Evolutionary conservation across 352 stramenopile genomes (phyloP).

Genomic region (Phytophthora colocasiae): DNA sequence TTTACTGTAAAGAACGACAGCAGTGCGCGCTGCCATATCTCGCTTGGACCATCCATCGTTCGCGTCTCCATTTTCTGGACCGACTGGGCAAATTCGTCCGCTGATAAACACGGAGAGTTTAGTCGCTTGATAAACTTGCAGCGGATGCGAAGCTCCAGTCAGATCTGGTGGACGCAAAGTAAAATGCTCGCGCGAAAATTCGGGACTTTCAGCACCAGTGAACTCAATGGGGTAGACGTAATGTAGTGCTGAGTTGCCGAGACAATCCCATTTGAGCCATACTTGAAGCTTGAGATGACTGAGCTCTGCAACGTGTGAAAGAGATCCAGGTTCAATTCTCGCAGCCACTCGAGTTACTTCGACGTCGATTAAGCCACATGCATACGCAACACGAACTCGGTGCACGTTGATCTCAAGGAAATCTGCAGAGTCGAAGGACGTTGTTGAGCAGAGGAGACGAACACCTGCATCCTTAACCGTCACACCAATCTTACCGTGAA

Average conservation of each 20-base stretch:
- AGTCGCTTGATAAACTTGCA: conserved; percentile 42
- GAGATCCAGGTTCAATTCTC: conserved; percentile 74
- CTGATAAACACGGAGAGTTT: conserved; percentile 53
- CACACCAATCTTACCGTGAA: conserved; percentile 63
- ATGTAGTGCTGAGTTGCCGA: conserved; percentile 40
- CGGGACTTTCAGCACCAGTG: conserved; percentile 6
- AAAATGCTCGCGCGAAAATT: conserved; percentile 13
- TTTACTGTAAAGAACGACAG: conserved; percentile 78
- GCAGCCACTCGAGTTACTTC: conserved; percentile 52
- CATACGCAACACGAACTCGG: conserved; percentile 41
- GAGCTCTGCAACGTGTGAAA: conserved; percentile 71
- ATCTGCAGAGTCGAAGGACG: conserved; percentile 61
- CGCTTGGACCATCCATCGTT: conserved; percentile 50
- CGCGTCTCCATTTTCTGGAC: conserved; percentile 16
- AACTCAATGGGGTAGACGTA: conserved; percentile 64
- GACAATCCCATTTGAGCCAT: conserved; percentile 54
- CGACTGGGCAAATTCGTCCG: conserved; percentile 47
- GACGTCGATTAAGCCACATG: conserved; percentile 40
- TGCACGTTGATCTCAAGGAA: conserved; percentile 62
- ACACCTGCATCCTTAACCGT: conserved; percentile 49
- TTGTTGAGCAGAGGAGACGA: conserved; percentile 50
- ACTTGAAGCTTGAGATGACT: conserved; percentile 55
- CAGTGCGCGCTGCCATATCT: conserved; percentile 61
- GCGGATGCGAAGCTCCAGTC: conserved; percentile 6
- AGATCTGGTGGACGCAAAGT: conserved; percentile 3